phyloP scores from a whole-genome alignment of 2,329 filamentous ascomycete species.

The Calonectria montana region DNA sequence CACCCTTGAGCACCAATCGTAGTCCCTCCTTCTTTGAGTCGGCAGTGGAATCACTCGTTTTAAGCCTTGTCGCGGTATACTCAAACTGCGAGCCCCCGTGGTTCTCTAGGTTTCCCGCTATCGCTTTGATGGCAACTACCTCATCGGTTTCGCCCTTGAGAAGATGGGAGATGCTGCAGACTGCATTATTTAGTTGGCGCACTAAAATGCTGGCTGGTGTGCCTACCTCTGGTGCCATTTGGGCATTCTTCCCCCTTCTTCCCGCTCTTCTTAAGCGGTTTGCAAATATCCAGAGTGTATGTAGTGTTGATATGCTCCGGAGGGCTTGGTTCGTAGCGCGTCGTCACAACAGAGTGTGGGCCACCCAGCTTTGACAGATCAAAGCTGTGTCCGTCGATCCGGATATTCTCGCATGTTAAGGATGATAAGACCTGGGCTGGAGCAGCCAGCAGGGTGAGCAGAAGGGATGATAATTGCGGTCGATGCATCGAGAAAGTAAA shows the following conservation, averaged over 20 bases:
- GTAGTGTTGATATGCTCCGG: constrained; percentile 74
- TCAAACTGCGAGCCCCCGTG: constrained; percentile 71
- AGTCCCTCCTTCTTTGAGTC: constrained; percentile 79
- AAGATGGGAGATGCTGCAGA: constrained; percentile 78
- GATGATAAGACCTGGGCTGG: constrained; percentile 57
- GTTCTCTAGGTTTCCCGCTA: constrained; percentile 77
- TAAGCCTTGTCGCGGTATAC: constrained; percentile 73
- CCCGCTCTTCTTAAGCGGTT: constrained; percentile 71
- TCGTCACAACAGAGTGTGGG: constrained; percentile 75
- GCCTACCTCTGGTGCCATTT: constrained; percentile 73
- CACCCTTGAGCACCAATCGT: constrained; percentile 74
- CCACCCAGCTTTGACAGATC: constrained; percentile 73
- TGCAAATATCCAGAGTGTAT: constrained; percentile 84
- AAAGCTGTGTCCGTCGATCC: constrained; percentile 69
- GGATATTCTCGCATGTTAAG: constrained; percentile 72
- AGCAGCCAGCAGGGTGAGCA: constrained; percentile 52
- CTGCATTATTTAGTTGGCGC: constrained; percentile 53
- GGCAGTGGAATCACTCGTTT: constrained; percentile 69
- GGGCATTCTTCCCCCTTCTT: constrained; percentile 72
- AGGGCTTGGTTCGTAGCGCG: constrained; percentile 62
- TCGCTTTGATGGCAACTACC: constrained; percentile 72
- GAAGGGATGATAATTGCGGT: constrained; percentile 49
- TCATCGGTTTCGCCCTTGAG: constrained; percentile 61
- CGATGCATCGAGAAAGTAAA: constrained; percentile 52
- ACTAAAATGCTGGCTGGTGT: not conserved